phyloP scores from a whole-genome alignment of 352 stramenopile species.

The Pythium apleroticum region DNA sequence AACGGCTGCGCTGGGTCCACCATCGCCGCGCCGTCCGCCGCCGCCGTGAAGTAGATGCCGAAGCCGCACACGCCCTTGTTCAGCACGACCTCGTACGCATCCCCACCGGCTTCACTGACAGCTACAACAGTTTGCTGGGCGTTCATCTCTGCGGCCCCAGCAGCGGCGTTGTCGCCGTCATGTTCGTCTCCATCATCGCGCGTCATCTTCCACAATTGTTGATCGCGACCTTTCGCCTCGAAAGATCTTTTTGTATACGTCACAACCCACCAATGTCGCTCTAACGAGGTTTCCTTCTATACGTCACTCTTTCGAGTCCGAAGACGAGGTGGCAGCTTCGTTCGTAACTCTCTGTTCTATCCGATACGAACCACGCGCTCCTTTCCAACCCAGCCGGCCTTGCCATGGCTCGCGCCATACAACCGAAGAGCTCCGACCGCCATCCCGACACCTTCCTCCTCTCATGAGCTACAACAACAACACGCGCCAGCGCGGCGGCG shows the following conservation, averaged over 20 bases:
- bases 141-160: not conserved
- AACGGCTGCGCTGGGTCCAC: constrained; percentile 65
- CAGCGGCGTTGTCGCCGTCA: not conserved
- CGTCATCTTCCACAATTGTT: not conserved
- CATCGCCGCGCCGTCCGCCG: constrained; percentile 37
- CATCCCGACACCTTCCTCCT: not conserved
- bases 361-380: not conserved
- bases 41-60: constrained; percentile 66
- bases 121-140: not conserved
- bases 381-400: constrained; percentile 18
- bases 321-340: not conserved
- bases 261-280: not conserved
- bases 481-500: constrained; percentile 35
- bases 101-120: not conserved
- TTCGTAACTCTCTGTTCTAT: not conserved
- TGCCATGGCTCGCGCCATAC: not conserved
- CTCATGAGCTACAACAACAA: constrained; percentile 70
- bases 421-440: not conserved
- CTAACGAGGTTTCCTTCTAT: not conserved
- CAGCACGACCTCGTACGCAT: constrained; percentile 47
- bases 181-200: not conserved
- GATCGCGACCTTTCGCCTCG: not conserved
- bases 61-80: constrained; percentile 62
- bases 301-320: not conserved
- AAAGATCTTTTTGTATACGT: not conserved